Percentiles rank a stretch among this genome's conserved stretches.
phyloP scores from a whole-genome alignment of 257 asterid species.

The Nemophila menziesii region DNA sequence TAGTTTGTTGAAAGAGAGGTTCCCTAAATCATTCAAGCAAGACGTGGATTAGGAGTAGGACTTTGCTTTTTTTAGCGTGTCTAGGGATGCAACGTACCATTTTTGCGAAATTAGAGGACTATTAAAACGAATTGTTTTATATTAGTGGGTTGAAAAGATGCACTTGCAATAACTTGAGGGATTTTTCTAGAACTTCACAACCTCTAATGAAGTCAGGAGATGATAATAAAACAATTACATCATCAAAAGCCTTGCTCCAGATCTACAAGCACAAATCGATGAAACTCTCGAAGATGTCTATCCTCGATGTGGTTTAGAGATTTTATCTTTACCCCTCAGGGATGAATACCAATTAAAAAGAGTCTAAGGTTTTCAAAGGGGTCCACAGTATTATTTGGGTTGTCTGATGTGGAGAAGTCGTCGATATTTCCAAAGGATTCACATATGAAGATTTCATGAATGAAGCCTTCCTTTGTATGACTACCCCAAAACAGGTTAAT shows the following conservation, averaged over 20 bases:
- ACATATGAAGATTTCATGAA: slow-evolving; percentile 96
- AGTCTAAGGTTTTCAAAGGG: slow-evolving; percentile 81
- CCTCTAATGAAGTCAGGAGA: slow-evolving; percentile 88
- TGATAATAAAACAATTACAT: no score
- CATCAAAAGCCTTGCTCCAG: slow-evolving; percentile 71
- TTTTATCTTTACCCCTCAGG: slow-evolving; percentile 64
- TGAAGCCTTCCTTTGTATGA: slow-evolving; percentile 71
- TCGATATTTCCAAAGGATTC: slow-evolving; percentile 78
- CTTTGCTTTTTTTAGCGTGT: slow-evolving; percentile 83
- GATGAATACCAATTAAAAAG: slow-evolving; percentile 58
- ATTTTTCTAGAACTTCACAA: slow-evolving; percentile 84
- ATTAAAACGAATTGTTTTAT: no score
- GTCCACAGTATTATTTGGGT: slow-evolving; percentile 86
- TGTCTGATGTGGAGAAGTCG: slow-evolving; percentile 96
- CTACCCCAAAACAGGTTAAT: slow-evolving; percentile 95
- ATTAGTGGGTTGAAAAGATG: slow-evolving; percentile 7
- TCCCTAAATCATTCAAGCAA: slow-evolving; percentile 87
- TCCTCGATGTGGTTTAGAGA: slow-evolving; percentile 78
- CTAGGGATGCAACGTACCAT: slow-evolving; percentile 88
- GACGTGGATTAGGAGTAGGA: slow-evolving; percentile 72
- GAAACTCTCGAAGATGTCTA: slow-evolving; percentile 82
- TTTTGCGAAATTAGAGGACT: no score
- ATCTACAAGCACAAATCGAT: slow-evolving; percentile 86
- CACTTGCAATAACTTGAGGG: slow-evolving; percentile 85
- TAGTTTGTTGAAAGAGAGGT: no score